These are phyloP conservation scores for Fragilaria radians DNA, from an alignment of 108 stramenopile genomes.

Conservation along the genomic window DNA sequence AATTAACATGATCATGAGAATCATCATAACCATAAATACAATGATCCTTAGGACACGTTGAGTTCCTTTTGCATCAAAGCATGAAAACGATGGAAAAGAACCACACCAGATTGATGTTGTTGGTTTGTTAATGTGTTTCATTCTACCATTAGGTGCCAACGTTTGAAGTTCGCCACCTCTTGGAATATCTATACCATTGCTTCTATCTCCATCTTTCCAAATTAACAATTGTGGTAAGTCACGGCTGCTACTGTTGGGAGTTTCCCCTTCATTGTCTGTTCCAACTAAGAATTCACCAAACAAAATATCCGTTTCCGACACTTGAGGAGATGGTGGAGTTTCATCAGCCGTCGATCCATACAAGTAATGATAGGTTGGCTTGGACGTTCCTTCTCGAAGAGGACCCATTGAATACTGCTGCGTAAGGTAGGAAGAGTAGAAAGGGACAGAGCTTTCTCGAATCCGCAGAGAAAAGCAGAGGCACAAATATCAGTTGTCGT, in stretches of 20 bases:
- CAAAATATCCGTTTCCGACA: slow-evolving; percentile 25
- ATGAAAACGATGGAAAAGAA: neutral
- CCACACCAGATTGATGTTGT: too few species aligned
- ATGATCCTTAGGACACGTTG: slow-evolving; percentile 4
- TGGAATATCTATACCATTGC: neutral
- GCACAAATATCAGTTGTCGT: too few species aligned
- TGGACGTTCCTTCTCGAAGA: too few species aligned
- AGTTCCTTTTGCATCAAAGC: neutral
- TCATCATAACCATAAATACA: slow-evolving; percentile 8
- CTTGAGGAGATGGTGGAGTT: neutral
- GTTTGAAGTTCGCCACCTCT: neutral
- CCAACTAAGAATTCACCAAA: slow-evolving; percentile 28
- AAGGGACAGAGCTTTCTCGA: too few species aligned
- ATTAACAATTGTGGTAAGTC: slow-evolving; percentile 21
- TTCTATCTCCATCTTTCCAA: slow-evolving; percentile 11
- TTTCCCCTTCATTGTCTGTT: slow-evolving; percentile 41
- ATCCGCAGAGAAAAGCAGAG: too few species aligned
- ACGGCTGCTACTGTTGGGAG: slow-evolving; percentile 4
- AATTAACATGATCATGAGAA: slow-evolving; percentile 2
- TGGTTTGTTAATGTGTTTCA: neutral
- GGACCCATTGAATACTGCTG: too few species aligned
- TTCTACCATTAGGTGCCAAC: neutral
- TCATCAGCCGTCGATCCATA: slow-evolving; percentile 25
- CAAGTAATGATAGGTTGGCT: slow-evolving; percentile 35
- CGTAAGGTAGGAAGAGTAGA: too few species aligned